These are phyloP conservation scores for Metschnikowia noctiluminum DNA, from an alignment of 805 yeast species.

Conservation along the genomic window DNA sequence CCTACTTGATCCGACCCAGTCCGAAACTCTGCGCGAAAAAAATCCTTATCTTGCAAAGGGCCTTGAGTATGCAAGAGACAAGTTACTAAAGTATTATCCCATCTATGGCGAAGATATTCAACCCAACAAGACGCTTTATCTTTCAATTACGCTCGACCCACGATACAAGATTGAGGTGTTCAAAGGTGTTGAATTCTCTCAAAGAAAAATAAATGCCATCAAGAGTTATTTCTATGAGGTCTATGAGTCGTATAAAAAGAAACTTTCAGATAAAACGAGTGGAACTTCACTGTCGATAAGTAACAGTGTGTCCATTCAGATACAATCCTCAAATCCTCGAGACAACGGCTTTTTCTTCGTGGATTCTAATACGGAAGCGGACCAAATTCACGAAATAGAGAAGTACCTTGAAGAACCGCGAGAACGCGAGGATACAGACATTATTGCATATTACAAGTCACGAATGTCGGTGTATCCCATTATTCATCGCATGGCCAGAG, in stretches of 20 bases:
- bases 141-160: constrained; percentile 5
- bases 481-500: constrained; percentile 2
- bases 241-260: not conserved
- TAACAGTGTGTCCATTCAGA: no score
- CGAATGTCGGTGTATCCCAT: not conserved
- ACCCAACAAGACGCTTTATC: not conserved
- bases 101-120: not conserved
- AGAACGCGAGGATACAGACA: not conserved
- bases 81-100: constrained; percentile 1
- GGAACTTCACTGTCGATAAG: not conserved
- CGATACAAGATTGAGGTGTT: constrained; percentile 1
- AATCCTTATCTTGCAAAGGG: constrained; percentile 1
- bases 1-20: not conserved
- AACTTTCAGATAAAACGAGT: not conserved
- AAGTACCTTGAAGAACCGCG: not conserved
- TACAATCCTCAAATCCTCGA: no score
- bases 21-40: not conserved
- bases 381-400: not conserved
- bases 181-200: not conserved
- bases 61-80: not conserved
- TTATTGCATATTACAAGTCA: not conserved
- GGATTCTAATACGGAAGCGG: not conserved
- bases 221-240: constrained; percentile 1
- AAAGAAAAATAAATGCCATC: not conserved
- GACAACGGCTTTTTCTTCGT: not conserved